A percentile compares a stretch with the other conserved stretches of the same genome.
phyloP scores from a whole-genome alignment of 495 filamentous ascomycete species.

The Viridothelium virens region DNA sequence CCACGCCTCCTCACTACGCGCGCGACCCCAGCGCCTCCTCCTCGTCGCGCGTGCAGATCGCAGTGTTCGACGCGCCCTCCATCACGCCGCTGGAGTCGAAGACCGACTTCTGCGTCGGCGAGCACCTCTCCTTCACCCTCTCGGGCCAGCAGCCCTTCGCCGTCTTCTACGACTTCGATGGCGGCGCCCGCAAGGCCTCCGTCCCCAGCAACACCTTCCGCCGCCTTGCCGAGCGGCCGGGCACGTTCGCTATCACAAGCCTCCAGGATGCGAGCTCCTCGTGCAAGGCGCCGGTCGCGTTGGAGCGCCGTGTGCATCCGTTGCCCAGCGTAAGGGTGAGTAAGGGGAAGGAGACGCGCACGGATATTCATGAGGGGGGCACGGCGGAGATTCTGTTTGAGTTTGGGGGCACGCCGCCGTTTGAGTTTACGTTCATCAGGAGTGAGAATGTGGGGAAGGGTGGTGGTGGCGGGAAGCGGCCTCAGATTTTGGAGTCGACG shows the following conservation, averaged over 20 bases:
- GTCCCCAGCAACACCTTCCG: conserved; percentile 71
- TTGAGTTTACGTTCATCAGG: conserved; percentile 94
- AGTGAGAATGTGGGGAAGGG: conserved; percentile 68
- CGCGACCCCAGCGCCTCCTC: background rate
- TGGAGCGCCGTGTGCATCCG: conserved; percentile 75
- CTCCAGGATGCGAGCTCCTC: conserved; percentile 73
- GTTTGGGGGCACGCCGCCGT: conserved; percentile 91
- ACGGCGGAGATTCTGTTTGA: conserved; percentile 87
- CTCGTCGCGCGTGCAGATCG: conserved; percentile 63
- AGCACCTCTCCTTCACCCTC: conserved; percentile 82
- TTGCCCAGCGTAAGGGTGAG: conserved; percentile 86
- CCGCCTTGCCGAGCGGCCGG: conserved; percentile 82
- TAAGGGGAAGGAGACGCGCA: conserved; percentile 63
- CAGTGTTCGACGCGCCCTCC: conserved; percentile 83
- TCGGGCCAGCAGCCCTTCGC: conserved; percentile 85
- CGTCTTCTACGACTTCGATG: conserved; percentile 83
- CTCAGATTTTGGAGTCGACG: conserved; percentile 77
- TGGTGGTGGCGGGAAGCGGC: conserved; percentile 24
- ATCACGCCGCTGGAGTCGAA: conserved; percentile 82
- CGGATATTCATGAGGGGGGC: conserved; percentile 94
- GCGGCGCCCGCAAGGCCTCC: conserved; percentile 65
- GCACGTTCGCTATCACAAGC: conserved; percentile 77
- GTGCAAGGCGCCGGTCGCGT: conserved; percentile 68
- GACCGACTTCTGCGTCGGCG: conserved; percentile 88
- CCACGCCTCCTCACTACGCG: conserved; percentile 37